Percentiles rank a stretch among this genome's conserved stretches.
Evolutionary conservation across 1,139 yeast species (phyloP).

Genomic region (Blastobotrys proliferans): DNA sequence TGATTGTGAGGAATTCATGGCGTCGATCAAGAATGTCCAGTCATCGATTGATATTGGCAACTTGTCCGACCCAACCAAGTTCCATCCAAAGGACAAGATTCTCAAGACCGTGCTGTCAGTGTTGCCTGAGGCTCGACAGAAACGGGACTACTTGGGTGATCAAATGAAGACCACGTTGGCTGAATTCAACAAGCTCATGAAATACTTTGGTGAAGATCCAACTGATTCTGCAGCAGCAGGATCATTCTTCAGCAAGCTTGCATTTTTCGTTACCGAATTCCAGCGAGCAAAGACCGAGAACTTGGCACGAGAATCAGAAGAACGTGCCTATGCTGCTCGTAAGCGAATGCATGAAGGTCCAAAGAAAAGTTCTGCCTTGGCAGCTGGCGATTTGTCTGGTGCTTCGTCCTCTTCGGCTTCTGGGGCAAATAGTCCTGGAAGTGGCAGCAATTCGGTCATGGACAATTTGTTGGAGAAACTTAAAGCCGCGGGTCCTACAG

Average conservation of each 20-base stretch:
- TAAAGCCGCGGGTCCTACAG: constrained; percentile 67
- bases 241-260: constrained; percentile 67
- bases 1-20: constrained; percentile 64
- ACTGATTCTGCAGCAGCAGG: constrained; percentile 57
- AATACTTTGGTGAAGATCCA: constrained; percentile 78
- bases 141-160: constrained; percentile 51
- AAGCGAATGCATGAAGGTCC: constrained; percentile 56
- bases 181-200: constrained; percentile 61
- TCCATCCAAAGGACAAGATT: constrained; percentile 79
- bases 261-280: constrained; percentile 70
- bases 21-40: constrained; percentile 49
- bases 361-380: constrained; percentile 29
- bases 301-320: constrained; percentile 72
- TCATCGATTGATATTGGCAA: constrained; percentile 65
- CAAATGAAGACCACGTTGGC: constrained; percentile 53
- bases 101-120: constrained; percentile 51
- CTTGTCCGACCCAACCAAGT: constrained; percentile 57
- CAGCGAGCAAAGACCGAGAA: constrained; percentile 76
- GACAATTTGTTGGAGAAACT: constrained; percentile 68
- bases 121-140: constrained; percentile 55
- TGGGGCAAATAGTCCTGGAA: constrained; percentile 5
- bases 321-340: constrained; percentile 69
- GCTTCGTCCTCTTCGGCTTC: constrained; percentile 13
- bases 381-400: constrained; percentile 24
- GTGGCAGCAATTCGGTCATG: constrained; percentile 48